Base-by-base conservation (phyloP, 2,329 filamentous ascomycete species). In the Curvularia sp. region DNA sequence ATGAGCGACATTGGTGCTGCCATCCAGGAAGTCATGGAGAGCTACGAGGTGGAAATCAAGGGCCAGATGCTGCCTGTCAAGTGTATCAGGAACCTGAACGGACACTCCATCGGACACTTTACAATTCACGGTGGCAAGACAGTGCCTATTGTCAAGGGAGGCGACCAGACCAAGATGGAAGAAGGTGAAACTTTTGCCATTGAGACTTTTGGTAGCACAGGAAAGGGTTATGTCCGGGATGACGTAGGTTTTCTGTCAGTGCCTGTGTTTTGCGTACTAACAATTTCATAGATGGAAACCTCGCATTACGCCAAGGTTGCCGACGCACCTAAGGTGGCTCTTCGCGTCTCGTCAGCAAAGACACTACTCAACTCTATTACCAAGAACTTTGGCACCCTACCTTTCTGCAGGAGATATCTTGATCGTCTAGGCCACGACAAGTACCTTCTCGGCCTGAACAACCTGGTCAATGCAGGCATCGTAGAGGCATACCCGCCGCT, bases 131-230 rank as follows among this genome's bases (percentile, higher is more conserved):
- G 93, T 57, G 90, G 88, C 70, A 97, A 97, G 84, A 93, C 91
- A 66, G 92, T 97, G 51, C 94, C 93, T 0, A 97, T 97, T 71
- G 92, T 97, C 64, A 96, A 96, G 82, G 89, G 88, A 62, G 86
- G 86, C 62, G 92, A 96, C 72, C 88, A 89, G 76, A 96, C 92
- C 52, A 97, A 96, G 84, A 98, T 98, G 94, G 93, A 97, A 80
- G 94, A 97, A 79, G 93, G 93, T 42, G 93, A 98, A 74, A 89
- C 93, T 18, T 98, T 96, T 77, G 93, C 93, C 64, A 96, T 97
- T 69, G 93, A 97, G 82, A 97, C 93, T 0, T 97, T 97, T 77
- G 94, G 93, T 60, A 95, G 90, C 76, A 97, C 93, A 22, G 94
- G 93, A 64, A 93, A 92, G 75, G 93, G 93, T 65, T 90, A 91